Evolutionary conservation across 2,329 filamentous ascomycete species (phyloP), one percentile per base, ranked within the genome.

Genomic region (Fonsecaea monophora): DNA sequence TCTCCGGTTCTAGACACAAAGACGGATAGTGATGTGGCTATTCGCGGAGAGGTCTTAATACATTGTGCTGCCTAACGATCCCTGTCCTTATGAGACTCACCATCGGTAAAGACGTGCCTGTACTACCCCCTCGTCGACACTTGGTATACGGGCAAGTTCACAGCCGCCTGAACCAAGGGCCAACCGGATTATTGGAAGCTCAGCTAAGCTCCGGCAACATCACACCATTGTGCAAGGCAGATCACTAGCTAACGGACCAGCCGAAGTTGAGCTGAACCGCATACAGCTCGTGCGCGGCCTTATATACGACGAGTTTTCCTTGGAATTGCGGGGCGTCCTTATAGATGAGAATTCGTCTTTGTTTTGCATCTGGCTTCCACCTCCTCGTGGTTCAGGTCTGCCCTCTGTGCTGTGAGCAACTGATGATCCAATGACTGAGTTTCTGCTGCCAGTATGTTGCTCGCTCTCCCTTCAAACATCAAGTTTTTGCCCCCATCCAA

Each of bases 401-500:
- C 56, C 40, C 9, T 15, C 12, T 2, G 25, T 25, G 25, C 25
- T 32, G n/a, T 21, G 6, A 34, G 15, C 30, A 21, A 42, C 15
- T 50, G 2, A 25, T 48, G 21, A n/a, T 32, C 18, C 55, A 32
- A 59, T 40, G 38, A 50, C 18, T 50, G 18, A 10, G 18, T 21
- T 9, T 10, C 9, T 10, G 18, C 45, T 25, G 18, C 45, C 45
- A 59, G 25, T 21, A 59, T 59, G 56, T 37, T 34, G 30, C 40
- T 48, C 21, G 18, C 53, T n/a, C 18, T 48, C 25, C 56, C 13
- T 18, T 12, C 15, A 10, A 18, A 48, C 25, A 15, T 60, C 58
- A 53, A 18, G n/a, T 60, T 60, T 25, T 30, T 60, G 9, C 21
- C 59, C 32, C 59, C 59, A 5, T 34, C 50, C 12, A 62, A 62